Percentiles rank a stretch among this genome's conserved stretches.
phyloP scores from a whole-genome alignment of 2,329 filamentous ascomycete species.

The Alternaria gaisen region DNA sequence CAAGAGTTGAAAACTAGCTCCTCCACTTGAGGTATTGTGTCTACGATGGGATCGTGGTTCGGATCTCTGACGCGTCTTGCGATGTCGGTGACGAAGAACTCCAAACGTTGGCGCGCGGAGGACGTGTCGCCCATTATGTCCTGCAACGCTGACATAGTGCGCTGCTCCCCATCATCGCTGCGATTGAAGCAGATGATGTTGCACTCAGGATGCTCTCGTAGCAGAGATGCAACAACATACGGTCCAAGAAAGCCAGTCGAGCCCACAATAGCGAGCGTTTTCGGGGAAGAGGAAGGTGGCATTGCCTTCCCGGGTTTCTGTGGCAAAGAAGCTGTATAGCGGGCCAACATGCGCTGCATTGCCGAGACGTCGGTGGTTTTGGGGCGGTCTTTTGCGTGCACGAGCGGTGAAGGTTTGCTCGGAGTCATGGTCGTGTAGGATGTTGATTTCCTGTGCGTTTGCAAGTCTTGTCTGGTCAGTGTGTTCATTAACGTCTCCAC shows the following conservation, averaged over 20 bases:
- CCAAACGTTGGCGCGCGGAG: background rate
- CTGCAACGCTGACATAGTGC: conserved; percentile 8
- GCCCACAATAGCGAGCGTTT: conserved; percentile 18
- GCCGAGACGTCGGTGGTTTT: background rate
- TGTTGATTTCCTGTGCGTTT: background rate
- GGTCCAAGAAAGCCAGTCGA: conserved; percentile 28
- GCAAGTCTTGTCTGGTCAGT: background rate
- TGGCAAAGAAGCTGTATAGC: background rate
- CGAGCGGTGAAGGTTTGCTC: background rate
- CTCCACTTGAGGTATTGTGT: conserved; percentile 37
- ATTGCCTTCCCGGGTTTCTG: background rate
- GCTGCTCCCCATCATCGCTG: conserved; percentile 7
- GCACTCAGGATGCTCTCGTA: conserved; percentile 8
- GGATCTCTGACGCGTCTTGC: conserved; percentile 45
- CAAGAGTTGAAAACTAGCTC: conserved; percentile 62
- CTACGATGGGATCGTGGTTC: conserved; percentile 4
- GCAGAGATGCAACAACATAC: conserved; percentile 16
- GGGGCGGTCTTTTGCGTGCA: background rate
- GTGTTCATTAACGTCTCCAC: background rate
- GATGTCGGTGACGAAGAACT: conserved; percentile 14
- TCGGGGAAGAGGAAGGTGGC: background rate
- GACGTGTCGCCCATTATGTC: background rate
- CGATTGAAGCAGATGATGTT: conserved; percentile 30
- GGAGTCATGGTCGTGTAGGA: background rate
- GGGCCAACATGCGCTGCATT: background rate